Base-by-base conservation (phyloP, 495 filamentous ascomycete genomes). In the Penicillium bovifimosum region DNA sequence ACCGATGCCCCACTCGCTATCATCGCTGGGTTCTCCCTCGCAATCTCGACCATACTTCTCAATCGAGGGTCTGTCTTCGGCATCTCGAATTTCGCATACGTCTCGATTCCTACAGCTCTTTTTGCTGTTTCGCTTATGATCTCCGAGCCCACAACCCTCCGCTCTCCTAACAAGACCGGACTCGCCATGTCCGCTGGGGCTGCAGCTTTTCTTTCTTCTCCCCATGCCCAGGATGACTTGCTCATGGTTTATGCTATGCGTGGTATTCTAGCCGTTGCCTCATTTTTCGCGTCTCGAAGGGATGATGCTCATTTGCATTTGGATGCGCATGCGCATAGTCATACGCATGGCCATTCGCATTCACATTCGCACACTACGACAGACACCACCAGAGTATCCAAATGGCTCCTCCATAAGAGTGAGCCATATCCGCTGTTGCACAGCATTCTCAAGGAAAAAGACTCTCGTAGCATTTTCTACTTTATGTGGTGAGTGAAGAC, bases 381-480 rank as follows among this genome's bases (percentile, higher is more conserved):
- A 0, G 64, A 74, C 41, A 55, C 76, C 17, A 88, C 86, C 6
- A 73, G 59, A 52, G 69, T 90, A 42, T 87, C 87, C 16, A 80
- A 74, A 11, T 76, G 86, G 36, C 64, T 96, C 16, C 71, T 95
- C 17, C 77, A 71, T 0, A 74, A 76, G 32, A 83, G 83, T 14
- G 76, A 86, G 47, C 75, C 73, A 26, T 92, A 83, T 69, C 89
- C 91, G 3, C 66, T 97, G 11, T 53, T 96, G 11, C 83, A 95
- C 52, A 84, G 88, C 50, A 90, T 99, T 52, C 69, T 99, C 52
- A 79, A 85, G 20, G 91, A 96, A 58, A 92, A 90, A 59, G 92
- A 99, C 66, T 97, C 95, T 7, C 81, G 93, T 32, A 82, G 93
- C 27, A 99, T 99, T 53, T 92, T 95, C 60, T 99, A 97, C 72